Evolutionary conservation across 2,329 filamentous ascomycete genomes (phyloP), one percentile per base, ranked within the genome.

Genomic region (Knufia fluminis): DNA sequence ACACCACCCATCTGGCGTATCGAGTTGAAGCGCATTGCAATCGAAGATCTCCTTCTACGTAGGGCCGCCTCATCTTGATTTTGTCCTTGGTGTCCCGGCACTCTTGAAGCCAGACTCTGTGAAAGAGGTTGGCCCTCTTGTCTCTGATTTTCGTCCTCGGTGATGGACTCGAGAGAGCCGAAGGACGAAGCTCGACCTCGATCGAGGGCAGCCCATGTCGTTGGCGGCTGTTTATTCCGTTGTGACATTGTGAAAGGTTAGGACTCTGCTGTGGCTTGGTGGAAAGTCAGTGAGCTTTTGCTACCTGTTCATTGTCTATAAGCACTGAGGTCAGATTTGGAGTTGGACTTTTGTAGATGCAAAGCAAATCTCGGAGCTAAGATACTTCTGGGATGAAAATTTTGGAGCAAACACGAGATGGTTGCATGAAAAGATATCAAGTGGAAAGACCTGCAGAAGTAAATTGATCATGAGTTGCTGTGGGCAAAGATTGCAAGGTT

Each of bases 1-100:
- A 90, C 84, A 45, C 91, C 91, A 56, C 91, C 92, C 42, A 86
- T 83, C 53, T 94, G 82, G 57, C 68, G 61, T 24, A 72, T 54
- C 4, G 72, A 68, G 41, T 69, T 66, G 48, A 78, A 63, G 44
- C 76, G 73, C 61, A 75, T 68, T 7, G 68, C 66, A 43, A 71
- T 61, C n/a, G 69, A 70, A 4, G 65, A 66, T 41, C 57, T 58
- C 49, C 60, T 54, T 48, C 56, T 57, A 3, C 56, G 51, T 8
- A 62, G 51, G 31, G 44, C 52, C 20, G 52, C 32, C 16, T 57
- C 53, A 20, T 50, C 54, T 38, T 56, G n/a, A 16, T 19, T 23
- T n/a, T 33, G 16, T 3, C 33, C 16, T 8, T 2, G 10, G 3
- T n/a, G 36, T 17, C 33, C 38, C 2, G 47, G 38, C 14, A 49